A percentile compares a stretch with the other conserved stretches of the same genome.
Conservation (phyloP, 768 basidiomycete genomes). For the Termitomyces sp. region DNA sequence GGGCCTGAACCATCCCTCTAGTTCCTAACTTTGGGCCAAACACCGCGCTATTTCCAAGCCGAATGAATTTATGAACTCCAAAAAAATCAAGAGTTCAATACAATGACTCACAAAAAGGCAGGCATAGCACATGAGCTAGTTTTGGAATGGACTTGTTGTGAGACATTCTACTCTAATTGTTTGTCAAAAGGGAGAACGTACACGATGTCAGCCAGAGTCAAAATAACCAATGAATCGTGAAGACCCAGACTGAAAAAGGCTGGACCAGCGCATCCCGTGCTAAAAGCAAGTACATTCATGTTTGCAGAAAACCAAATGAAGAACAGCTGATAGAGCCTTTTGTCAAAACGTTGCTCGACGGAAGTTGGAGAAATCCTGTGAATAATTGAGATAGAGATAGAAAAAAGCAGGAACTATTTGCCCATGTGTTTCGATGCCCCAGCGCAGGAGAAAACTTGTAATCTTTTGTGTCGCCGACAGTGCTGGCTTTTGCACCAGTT, state of each 20-base stretch:
- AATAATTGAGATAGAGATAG: neutral
- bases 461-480: constrained; percentile 5
- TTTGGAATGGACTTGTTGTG: neutral
- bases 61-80: neutral
- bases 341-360: constrained; percentile 44
- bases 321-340: constrained; percentile 59
- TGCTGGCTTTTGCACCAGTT: neutral
- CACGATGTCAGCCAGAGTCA: constrained; percentile 35
- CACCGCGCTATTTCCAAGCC: constrained; percentile 30
- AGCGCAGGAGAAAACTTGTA: constrained; percentile 19
- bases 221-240: constrained; percentile 44
- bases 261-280: constrained; percentile 57
- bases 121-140: constrained; percentile 42
- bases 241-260: constrained; percentile 49
- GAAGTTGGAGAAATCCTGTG: constrained; percentile 51
- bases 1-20: constrained; percentile 70
- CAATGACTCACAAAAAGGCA: constrained; percentile 47
- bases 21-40: constrained; percentile 81
- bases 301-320: constrained; percentile 71
- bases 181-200: constrained; percentile 17
- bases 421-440: constrained; percentile 31
- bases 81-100: neutral
- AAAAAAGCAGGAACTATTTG: constrained; percentile 1
- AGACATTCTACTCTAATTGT: neutral
- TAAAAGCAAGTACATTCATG: constrained; percentile 60